Base-by-base conservation (phyloP, 2,329 filamentous ascomycete species). In the Aspergillus proliferans region DNA sequence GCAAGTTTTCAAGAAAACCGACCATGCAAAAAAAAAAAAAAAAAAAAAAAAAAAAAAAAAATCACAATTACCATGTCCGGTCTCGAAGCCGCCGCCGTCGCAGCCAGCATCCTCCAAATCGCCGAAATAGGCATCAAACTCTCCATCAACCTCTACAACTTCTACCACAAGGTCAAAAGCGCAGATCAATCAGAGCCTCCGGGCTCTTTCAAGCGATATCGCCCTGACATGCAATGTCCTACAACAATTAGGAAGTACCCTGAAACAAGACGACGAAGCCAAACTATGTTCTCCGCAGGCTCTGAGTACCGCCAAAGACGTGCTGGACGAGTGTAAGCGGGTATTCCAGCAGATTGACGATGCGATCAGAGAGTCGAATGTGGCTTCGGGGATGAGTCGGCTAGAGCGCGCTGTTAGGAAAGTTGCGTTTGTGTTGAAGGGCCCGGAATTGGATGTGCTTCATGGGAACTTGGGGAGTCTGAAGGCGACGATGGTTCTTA, bases 51-150 rank as follows among this genome's bases (percentile, higher is more conserved):
- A 9, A 26, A 9, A 9, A 9, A 9, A 24, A 24, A 9, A 26
- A 26, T 26, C 24, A 10, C 8, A 9, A 26, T 26, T 10, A 26
- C 39, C 47, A 59, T 58, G 55, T 56, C 57, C 15, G 52, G 57
- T 14, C 41, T 58, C 28, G 59, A 62, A 24, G 50, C 53, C 18
- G 10, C 62, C 14, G 64, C 61, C 8, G 39, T 67, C 6, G 58
- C 56, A 14, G 62, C 60, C 22, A 61, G 56, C 18, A 63, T 65
- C 21, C 24, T 65, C 22, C 63, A 67, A 41, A 54, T 68, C 30
- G 64, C 66, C 6, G 64, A 67, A n/a, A 36, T 64, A 2, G 64
- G 62, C 6, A 52, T 53, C 10, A 57, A 57, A n/a, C 51, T 68
- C 4, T 61, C 60, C 1, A 49, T 67, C 39, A 62, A 60, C 24